A percentile compares a stretch with the other conserved stretches of the same genome.
Evolutionary conservation across 2,329 filamentous ascomycete genomes (phyloP).

Genomic region (Phialophora verrucosa): DNA sequence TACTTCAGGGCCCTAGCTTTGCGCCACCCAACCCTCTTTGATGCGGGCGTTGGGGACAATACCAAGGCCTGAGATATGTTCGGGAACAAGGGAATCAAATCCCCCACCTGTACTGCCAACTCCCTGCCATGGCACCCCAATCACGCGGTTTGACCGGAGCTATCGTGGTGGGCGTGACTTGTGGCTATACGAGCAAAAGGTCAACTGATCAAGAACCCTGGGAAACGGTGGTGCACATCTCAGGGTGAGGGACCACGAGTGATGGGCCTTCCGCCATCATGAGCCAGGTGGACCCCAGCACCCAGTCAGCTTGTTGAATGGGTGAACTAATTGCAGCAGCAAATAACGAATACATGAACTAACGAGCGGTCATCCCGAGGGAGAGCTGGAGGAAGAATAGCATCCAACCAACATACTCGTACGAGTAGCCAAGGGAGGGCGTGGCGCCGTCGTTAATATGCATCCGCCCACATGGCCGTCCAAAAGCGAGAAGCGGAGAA

Average conservation of each 20-base stretch:
- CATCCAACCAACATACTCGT: background rate
- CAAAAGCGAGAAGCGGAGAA: background rate
- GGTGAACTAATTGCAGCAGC: background rate
- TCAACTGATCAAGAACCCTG: slow-evolving; percentile 9
- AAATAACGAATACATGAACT: background rate
- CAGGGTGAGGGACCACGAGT: background rate
- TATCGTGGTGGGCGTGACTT: background rate
- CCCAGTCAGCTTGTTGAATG: background rate
- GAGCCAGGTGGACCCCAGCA: background rate
- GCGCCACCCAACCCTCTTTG: slow-evolving; percentile 12
- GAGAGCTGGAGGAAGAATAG: background rate
- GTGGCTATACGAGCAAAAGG: slow-evolving; percentile 21
- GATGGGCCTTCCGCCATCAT: background rate
- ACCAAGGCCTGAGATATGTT: slow-evolving; percentile 3
- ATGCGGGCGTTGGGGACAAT: background rate
- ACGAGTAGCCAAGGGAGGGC: background rate
- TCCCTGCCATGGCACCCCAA: background rate
- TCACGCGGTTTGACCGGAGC: slow-evolving; percentile 20
- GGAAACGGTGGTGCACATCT: background rate
- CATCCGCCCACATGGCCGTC: background rate
- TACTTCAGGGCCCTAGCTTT: slow-evolving; percentile 3
- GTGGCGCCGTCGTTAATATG: background rate
- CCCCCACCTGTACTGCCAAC: slow-evolving; percentile 14
- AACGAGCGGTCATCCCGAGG: background rate
- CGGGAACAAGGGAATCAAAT: background rate